Base-by-base conservation (phyloP, 2,329 filamentous ascomycete species). In the Aspergillus neoniger region DNA sequence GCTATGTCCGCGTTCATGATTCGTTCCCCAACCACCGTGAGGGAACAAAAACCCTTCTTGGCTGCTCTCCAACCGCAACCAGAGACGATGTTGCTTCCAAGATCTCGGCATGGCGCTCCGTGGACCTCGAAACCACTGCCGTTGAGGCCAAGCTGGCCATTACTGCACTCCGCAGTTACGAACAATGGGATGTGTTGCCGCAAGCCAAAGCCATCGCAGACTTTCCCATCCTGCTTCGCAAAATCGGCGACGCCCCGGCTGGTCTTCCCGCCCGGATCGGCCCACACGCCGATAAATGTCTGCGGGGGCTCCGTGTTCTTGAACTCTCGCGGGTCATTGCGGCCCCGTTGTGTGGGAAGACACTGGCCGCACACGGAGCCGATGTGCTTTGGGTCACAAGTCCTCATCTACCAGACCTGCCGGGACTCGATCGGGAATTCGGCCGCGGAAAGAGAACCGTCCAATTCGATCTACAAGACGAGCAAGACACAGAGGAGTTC, bases 1-100 rank as follows among this genome's bases (percentile, higher is more conserved):
- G 83, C 1, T 74, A 82, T 53, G 79, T 87, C 2, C 78, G 84
- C 2, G 79, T 86, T 49, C 85, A 87, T 62, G 84, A 86, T 57
- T 69, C 69, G 0, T 86, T 86, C 58, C 76, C 79, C 0, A 79
- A 85, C 54, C 84, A 87, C 60, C 76, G 77, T 0, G 28, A 73
- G 2, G 81, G 79, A 3, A 77, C 80, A 0, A 69, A 82, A 3
- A 60, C 69, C 2, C 70, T 86, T 0, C 71, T 87, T 0, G 78
- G 77, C 0, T 68, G 83, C 5, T 49, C 68, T 0, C 56, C 59
- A 0, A 62, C 65, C 25, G 74, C 78, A 2, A 73, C 67, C 8
- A 75, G 78, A 43, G 67, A 74, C 1, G 76, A 80, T 1, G 77
- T 84, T 0, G 75, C 74, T 0, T 64, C 66, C 14, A 73, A 74